A percentile compares a stretch with the other conserved stretches of the same genome.
Evolutionary conservation across 495 filamentous ascomycete genomes (phyloP).

Genomic region (Cetradonia linearis): DNA sequence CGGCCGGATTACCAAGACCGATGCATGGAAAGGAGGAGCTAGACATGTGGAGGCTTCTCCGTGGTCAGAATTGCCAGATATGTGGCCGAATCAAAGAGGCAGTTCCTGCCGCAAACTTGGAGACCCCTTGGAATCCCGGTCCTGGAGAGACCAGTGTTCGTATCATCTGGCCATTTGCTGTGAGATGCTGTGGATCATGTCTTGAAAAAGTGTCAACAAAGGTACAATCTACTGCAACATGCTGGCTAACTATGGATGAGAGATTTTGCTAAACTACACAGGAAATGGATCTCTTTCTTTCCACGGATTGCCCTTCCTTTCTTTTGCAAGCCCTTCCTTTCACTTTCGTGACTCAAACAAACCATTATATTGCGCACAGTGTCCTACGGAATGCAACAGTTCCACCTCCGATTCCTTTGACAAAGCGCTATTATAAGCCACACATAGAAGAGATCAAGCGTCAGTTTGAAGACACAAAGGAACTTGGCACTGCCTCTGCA

Average conservation of each 20-base stretch:
- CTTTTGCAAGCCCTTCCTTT: conserved; percentile 55
- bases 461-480: conserved; percentile 48
- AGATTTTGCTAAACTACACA: conserved; percentile 25
- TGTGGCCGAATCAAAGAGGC: conserved; percentile 29
- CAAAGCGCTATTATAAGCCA: conserved; percentile 50
- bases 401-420: conserved; percentile 40
- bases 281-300: conserved; percentile 58
- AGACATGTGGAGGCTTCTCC: conserved; percentile 40
- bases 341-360: conserved; percentile 47
- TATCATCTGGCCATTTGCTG: conserved; percentile 55
- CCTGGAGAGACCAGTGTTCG: conserved; percentile 44
- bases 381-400: conserved; percentile 37
- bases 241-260: conserved; percentile 5
- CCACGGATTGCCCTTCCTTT: conserved; percentile 43
- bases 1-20: conserved; percentile 38
- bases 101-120: conserved; percentile 9
- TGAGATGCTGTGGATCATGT: conserved; percentile 52
- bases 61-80: conserved; percentile 36
- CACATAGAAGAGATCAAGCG: conserved; percentile 46
- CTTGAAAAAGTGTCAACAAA: conserved; percentile 46
- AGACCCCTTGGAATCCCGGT: conserved; percentile 39
- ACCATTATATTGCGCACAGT: conserved; percentile 45
- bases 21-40: conserved; percentile 34
- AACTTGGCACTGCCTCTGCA: conserved; percentile 48
- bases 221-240: conserved; percentile 34